phyloP scores from a whole-genome alignment of 495 filamentous ascomycete species.

The Letharia lupina region DNA sequence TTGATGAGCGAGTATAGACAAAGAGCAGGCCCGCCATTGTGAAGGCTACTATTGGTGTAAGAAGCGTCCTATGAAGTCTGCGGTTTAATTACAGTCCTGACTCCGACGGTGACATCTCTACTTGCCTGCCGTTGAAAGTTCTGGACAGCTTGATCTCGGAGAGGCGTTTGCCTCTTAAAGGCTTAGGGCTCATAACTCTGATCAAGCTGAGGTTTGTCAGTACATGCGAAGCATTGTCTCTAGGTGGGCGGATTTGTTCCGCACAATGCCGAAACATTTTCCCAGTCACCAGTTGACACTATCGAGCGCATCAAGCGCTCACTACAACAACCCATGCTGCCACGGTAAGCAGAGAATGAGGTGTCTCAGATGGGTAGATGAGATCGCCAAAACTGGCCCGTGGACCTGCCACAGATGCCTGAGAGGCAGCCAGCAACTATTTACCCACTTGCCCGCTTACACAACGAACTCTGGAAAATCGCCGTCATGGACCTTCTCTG shows the following conservation, averaged over 20 bases:
- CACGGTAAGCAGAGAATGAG: constrained; percentile 7
- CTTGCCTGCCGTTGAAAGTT: constrained; percentile 15
- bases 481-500: background rate
- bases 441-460: constrained; percentile 1
- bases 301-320: background rate
- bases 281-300: background rate
- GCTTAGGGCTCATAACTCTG: constrained; percentile 11
- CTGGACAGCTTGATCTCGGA: constrained; percentile 16
- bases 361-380: background rate
- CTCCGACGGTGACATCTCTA: background rate
- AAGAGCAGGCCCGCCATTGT: constrained; percentile 43
- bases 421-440: background rate
- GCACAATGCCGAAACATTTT: background rate
- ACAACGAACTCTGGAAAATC: background rate
- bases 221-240: background rate
- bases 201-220: background rate
- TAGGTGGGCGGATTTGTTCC: constrained; percentile 1
- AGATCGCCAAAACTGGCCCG: background rate
- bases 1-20: constrained; percentile 43
- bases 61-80: background rate
- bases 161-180: constrained; percentile 12
- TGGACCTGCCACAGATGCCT: constrained; percentile 16
- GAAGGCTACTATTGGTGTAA: constrained; percentile 42
- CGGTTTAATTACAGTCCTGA: constrained; percentile 2
- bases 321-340: background rate